A percentile compares a stretch with the other conserved stretches of the same genome.
Conservation (phyloP, 192 early-diverging fungal genomes). For the Coemansia guatemalensis region DNA sequence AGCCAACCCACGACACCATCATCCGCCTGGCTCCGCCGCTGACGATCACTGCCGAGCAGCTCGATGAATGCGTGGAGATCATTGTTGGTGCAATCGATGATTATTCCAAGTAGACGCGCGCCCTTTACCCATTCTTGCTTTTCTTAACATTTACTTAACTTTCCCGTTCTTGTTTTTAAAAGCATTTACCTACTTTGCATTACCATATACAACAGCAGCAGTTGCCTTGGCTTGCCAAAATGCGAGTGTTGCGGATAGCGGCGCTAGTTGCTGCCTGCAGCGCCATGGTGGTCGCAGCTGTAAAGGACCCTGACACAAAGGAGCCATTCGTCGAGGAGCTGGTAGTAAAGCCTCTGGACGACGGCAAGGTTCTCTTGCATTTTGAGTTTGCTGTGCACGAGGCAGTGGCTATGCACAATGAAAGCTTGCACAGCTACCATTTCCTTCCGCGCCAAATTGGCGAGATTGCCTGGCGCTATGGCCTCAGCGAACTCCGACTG, state of each 20-base stretch:
- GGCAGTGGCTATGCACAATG: slow-evolving; percentile 8
- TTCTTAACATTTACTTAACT: slow-evolving; percentile 2
- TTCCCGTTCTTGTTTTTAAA: not conserved
- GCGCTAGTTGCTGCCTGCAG: slow-evolving; percentile 13
- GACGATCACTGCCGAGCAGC: slow-evolving; percentile 90
- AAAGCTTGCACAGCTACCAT: slow-evolving; percentile 67
- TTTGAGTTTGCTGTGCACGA: slow-evolving; percentile 71
- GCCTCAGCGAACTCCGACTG: slow-evolving; percentile 79
- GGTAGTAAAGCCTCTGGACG: slow-evolving; percentile 64
- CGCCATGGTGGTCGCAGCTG: slow-evolving; percentile 8
- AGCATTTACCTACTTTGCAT: not conserved
- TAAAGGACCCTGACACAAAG: not conserved
- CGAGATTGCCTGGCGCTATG: slow-evolving; percentile 73
- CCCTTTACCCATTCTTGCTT: not conserved
- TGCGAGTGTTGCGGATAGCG: slow-evolving; percentile 12
- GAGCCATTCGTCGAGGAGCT: slow-evolving; percentile 72
- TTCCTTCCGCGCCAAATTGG: slow-evolving; percentile 83
- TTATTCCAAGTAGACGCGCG: slow-evolving; percentile 19
- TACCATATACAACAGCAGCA: too few relatives aligned
- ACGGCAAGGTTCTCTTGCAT: slow-evolving; percentile 79
- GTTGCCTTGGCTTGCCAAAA: not conserved
- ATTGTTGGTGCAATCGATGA: slow-evolving; percentile 80
- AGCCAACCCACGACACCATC: slow-evolving; percentile 98
- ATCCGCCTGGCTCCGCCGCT: slow-evolving; percentile 96
- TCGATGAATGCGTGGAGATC: slow-evolving; percentile 75